Evolutionary conservation across 192 early-diverging fungal species (phyloP), one percentile per base, ranked within the genome.

Genomic region (Piromyces sp.): DNA sequence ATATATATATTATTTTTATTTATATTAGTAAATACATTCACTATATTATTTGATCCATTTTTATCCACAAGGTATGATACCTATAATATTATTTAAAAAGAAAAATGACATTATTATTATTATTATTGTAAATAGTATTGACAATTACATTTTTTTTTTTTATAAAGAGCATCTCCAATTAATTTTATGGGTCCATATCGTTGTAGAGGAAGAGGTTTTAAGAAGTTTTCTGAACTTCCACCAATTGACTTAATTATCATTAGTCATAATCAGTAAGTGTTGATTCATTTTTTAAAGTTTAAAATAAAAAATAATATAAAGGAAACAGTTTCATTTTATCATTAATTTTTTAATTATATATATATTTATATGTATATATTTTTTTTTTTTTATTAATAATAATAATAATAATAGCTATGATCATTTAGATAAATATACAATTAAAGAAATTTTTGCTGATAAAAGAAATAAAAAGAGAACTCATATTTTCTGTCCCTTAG

Each of bases 401-500:
- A 7, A 7, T 36, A 36, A 7, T 78, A 22, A 78, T 26, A 7
- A 6, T n/a, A 42, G 40, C n/a, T 97, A 95, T 84, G 95, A 95
- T 84, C 95, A 95, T 80, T 82, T 95, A 83, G 95, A 96, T 85
- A 82, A 90, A 82, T 82, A 86, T 37, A 94, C 93, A 22, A 88
- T 95, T 68, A 84, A 87, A 31, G 83, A 84, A 14, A 84, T 96
- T 14, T 86, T 85, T 3, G 29, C 82, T 33, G 38, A n/a, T 29
- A 26, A 30, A 36, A 19, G 30, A 79, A 29, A 79, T 58, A 30
- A 81, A 85, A 37, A 87, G 89, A 79, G 86, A 87, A 26, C 85
- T 87, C 29, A 87, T 85, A 30, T 95, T 91, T 80, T 94, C 90
- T 84, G 93, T 94, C 94, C 95, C 19, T 86, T 96, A 28, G 94